Evolutionary conservation across 768 basidiomycete genomes (phyloP), one percentile per base, ranked within the genome.

Genomic region (Hypholoma fasciculare): DNA sequence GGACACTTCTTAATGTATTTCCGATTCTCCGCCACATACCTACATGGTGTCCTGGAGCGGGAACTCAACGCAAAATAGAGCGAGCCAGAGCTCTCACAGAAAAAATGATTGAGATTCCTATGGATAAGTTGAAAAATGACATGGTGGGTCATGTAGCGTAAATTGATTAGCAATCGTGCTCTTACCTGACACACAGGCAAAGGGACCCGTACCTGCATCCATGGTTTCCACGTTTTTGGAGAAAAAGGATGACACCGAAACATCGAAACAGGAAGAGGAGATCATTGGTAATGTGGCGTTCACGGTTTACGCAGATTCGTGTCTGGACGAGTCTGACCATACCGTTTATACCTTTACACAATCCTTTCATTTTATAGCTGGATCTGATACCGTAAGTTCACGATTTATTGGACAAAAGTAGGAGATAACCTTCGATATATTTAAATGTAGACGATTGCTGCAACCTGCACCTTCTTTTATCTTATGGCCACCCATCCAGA

Each of bases 401-500:
- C 20, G 2, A 14, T 27, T 8, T 19, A 30, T 40, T 44, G 11
- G 14, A 14, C 4, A 14, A 26, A 23, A 13, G 17, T 6, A 54
- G n/a, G 13, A 4, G 55, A 4, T 23, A 4, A 23, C 37, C 19
- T 17, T 47, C 11, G 47, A 49, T 17, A 56, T 36, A 12, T 23
- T 23, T 23, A 2, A 23, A 23, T 23, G 23, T 4, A 23, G 23
- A 38, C 44, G 19, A 27, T 26, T 16, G 47, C 61, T 57, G 59
- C 63, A 12, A 58, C 58, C 26, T 52, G 60, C 26, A 59, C 63
- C 1, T 61, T 61, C 59, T 53, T 76, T 39, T 65, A 74, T n/a
- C 62, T 68, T 14, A 65, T 75, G 65, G 49, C 67, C 5, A 52
- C 58, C 8, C 51, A 72, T 53, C 73, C 72, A 0, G 66, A 74